Percentiles rank a stretch among this genome's conserved stretches.
Evolutionary conservation across 2,329 filamentous ascomycete species (phyloP).

Genomic region (Hortaea werneckii): DNA sequence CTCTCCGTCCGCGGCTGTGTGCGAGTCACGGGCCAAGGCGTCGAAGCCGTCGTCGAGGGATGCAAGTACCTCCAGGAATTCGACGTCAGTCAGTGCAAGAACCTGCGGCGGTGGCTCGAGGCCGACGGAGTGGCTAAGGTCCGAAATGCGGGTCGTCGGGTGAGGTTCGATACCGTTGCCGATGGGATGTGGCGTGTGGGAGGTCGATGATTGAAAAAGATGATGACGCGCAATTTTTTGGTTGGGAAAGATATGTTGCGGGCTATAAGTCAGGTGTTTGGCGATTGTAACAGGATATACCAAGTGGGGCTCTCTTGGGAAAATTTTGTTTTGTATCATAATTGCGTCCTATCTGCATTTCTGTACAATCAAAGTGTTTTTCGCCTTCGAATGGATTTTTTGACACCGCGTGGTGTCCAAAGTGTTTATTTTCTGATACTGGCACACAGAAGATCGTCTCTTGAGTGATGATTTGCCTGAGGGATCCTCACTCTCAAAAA

Average conservation of each 20-base stretch:
- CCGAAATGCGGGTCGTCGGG: slow-evolving; percentile 34
- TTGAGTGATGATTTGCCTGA: too few species aligned
- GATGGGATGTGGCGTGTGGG: slow-evolving; percentile 29
- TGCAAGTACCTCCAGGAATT: slow-evolving; percentile 72
- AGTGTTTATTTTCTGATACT: too few species aligned
- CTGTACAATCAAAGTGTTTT: too few species aligned
- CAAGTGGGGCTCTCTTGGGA: background rate
- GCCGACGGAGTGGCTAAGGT: slow-evolving; percentile 54
- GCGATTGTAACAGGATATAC: background rate
- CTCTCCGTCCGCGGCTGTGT: slow-evolving; percentile 89
- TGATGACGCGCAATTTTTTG: too few species aligned
- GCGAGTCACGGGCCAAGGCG: slow-evolving; percentile 79
- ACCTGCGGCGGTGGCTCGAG: slow-evolving; percentile 70
- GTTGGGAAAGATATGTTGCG: too few species aligned
- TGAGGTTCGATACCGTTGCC: slow-evolving; percentile 50
- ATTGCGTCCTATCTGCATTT: too few species aligned
- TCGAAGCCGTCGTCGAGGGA: slow-evolving; percentile 83
- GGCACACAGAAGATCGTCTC: too few species aligned
- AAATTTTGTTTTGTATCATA: too few species aligned
- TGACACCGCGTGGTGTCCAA: too few species aligned
- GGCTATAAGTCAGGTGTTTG: background rate
- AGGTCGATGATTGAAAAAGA: background rate
- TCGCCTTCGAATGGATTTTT: too few species aligned
- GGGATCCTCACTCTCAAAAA: too few species aligned
- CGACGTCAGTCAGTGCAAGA: slow-evolving; percentile 93